Evolutionary conservation across 371 early-diverging fungal genomes (phyloP).

Genomic region (Rhizopus delemar): DNA sequence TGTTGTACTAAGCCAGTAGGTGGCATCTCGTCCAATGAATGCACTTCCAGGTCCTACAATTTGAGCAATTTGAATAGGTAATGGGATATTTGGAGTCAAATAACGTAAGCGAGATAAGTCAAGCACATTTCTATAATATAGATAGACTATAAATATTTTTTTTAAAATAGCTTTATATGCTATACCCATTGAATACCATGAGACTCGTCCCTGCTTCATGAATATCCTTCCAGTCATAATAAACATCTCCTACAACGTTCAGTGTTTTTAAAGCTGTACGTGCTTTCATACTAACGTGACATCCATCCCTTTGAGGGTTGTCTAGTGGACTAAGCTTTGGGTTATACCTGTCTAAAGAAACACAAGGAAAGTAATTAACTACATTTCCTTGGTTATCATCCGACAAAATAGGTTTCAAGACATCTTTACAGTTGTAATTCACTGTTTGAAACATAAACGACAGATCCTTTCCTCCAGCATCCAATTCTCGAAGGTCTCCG

Average conservation of each 20-base stretch:
- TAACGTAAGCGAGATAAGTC: conserved; percentile 47
- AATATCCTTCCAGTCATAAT: conserved; percentile 78
- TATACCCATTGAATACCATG: conserved; percentile 76
- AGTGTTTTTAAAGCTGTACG: conserved; percentile 49
- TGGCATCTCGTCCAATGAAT: conserved; percentile 64
- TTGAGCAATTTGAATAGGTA: conserved; percentile 45
- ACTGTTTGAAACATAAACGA: conserved; percentile 79
- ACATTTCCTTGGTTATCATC: conserved; percentile 56
- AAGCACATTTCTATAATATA: conserved; percentile 48
- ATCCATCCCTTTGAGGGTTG: conserved; percentile 62
- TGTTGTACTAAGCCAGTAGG: conserved; percentile 59
- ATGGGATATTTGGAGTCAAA: conserved; percentile 48
- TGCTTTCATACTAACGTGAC: conserved; percentile 61
- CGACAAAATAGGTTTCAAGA: conserved; percentile 50
- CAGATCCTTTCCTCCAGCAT: conserved; percentile 74
- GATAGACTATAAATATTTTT: background rate
- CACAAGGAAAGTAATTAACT: conserved; percentile 77
- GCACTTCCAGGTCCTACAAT: conserved; percentile 53
- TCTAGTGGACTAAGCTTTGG: conserved; percentile 49
- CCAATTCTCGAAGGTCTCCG: conserved; percentile 61
- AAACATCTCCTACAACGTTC: conserved; percentile 61
- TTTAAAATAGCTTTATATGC: background rate
- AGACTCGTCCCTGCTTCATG: conserved; percentile 53
- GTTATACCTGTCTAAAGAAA: conserved; percentile 47
- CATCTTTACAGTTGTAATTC: conserved; percentile 68